Base-by-base conservation (phyloP, 331 rosid species). In the Quercus phellos region DNA sequence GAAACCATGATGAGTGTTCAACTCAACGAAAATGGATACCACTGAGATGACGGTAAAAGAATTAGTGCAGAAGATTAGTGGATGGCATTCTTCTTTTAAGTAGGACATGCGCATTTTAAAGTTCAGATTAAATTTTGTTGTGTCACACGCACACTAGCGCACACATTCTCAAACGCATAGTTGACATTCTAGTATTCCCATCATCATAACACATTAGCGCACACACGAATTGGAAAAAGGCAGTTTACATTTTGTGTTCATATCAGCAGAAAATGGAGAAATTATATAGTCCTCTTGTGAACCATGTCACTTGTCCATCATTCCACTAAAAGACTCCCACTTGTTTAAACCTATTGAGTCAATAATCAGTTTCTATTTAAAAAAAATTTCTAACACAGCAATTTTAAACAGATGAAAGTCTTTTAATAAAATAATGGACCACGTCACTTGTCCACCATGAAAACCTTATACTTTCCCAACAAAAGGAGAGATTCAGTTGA, bases 1-100 rank as follows among this genome's bases (percentile, higher is more conserved):
- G 17, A 10, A 58, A 14, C 26, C 51, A 69, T 66, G 81, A 77
- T 80, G 87, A 75, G 79, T 80, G 54, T 38, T 75, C 87, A 86
- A 80, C 81, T 70, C 24, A 67, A 32, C 81, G 42, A 8, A 78
- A 72, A 35, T 51, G 81, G 51, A 70, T 63, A 24, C 71, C 77
- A 74, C 73, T 46, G 50, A 83, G 61, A 77, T 72, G 73, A 77
- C 78, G 55, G 14, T 17, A 55, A 22, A 42, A 17, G 22, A 55
- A 61, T 38, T 74, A 53, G 82, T 82, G 63, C 53, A 29, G 42
- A 35, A 56, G 26, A 59, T 4, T 59, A 22, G 73, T 77, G 59
- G 78, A 54, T 29, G 75, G 24, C 43, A 46, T 75, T 59, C 68
- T 22, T 55, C 59, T 26, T 55, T 11, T 19, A 29, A 46, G 79